Evolutionary conservation across 768 basidiomycete genomes (phyloP).

Genomic region (Pleurotus giganteus): DNA sequence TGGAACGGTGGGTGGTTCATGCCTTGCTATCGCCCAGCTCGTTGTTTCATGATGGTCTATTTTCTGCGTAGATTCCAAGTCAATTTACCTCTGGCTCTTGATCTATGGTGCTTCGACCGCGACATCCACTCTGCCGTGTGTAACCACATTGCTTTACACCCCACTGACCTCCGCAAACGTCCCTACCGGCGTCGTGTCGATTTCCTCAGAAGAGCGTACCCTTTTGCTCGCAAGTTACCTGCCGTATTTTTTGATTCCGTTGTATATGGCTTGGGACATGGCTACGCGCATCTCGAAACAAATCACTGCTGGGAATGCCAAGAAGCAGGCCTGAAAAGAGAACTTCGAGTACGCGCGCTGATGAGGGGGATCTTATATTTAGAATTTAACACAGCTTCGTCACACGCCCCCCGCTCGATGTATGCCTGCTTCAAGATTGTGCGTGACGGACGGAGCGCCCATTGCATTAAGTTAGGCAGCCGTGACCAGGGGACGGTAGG

Average conservation of each 20-base stretch:
- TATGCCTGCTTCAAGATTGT: too few species aligned
- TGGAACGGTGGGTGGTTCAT: conserved; percentile 45
- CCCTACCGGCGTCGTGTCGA: conserved; percentile 26
- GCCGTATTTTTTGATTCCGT: conserved; percentile 72
- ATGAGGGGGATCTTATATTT: too few species aligned
- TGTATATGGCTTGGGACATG: conserved; percentile 77
- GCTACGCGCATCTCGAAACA: conserved; percentile 35
- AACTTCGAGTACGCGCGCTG: too few species aligned
- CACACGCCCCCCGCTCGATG: too few species aligned
- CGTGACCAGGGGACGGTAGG: too few species aligned
- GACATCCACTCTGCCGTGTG: conserved; percentile 75
- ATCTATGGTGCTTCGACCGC: conserved; percentile 76
- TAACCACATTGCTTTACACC: conserved; percentile 56
- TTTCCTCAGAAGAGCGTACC: conserved; percentile 50
- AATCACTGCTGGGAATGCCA: conserved; percentile 23
- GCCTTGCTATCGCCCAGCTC: background rate
- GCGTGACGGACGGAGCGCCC: too few species aligned
- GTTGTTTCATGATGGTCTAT: background rate
- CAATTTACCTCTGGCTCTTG: conserved; percentile 62
- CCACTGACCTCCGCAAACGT: conserved; percentile 37
- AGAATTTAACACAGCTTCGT: too few species aligned
- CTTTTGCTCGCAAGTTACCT: conserved; percentile 68
- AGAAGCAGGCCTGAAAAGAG: conserved; percentile 19
- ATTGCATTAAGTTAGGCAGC: too few species aligned
- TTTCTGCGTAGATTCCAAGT: conserved; percentile 38